Base-by-base conservation (phyloP, 2,329 filamentous ascomycete genomes). In the Colletotrichum sansevieriae region DNA sequence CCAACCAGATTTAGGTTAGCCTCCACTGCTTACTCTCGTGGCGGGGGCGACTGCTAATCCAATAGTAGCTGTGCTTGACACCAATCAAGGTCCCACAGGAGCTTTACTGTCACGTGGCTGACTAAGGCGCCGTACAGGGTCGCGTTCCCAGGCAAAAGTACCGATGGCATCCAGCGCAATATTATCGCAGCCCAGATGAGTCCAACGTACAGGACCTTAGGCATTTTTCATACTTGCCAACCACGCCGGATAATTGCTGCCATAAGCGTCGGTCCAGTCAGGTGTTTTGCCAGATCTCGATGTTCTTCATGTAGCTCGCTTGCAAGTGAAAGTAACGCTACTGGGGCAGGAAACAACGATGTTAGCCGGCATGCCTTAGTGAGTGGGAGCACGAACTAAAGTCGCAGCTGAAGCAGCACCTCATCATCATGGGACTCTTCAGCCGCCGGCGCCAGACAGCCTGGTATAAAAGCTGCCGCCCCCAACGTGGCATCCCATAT, bases 381-480 rank as follows among this genome's bases (percentile, higher is more conserved):
- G 15, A 9, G 33, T 37, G 9, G 10, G 35, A 18, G 46, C 18
- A 18, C 58, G 54, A 59, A 54, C 29, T 8, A 29, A 29, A 7
- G 49, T n/a, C 20, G 63, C 57, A 37, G 11, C 35, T 55, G n/a
- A 39, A 39, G 8, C 18, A 25, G 43, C 8, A 15, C 12, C 43
- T 46, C 43, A 55, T 39, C 33, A 55, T 55, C 35, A 55, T 41
- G 52, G 52, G 35, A 41, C 52, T n/a, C 46, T 33, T 57, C 54
- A 57, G 54, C 39, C 15, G 29, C 54, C 39, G 35, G 15, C 15
- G 29, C 54, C 39, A 20, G 20, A 41, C 15, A n/a, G 35, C 25
- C 39, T 57, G 15, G 37, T 57, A 44, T 57, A 57, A 57, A 35
- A 43, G 9, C 12, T 22, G 54, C 20, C 9, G 54, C 54, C 54